Evolutionary conservation across 805 yeast genomes (phyloP).

Genomic region (Blastobotrys chiropterorum): DNA sequence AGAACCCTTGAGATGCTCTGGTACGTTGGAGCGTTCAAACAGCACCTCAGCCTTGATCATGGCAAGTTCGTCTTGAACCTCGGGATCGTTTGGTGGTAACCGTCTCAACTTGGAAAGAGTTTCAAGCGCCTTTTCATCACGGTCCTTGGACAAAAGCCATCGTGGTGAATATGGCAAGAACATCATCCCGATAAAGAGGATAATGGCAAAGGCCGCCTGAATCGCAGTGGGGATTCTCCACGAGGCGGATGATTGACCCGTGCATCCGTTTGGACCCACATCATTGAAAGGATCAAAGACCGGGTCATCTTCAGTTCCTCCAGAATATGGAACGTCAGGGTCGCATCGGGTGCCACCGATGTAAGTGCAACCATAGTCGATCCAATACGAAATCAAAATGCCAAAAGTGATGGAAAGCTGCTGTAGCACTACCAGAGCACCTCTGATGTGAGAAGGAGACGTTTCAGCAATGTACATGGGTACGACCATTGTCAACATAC

Average conservation of each 20-base stretch:
- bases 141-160: slow-evolving; percentile 22
- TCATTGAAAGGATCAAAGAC: slow-evolving; percentile 14
- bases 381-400: slow-evolving; percentile 3
- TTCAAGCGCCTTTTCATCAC: slow-evolving; percentile 28
- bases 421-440: slow-evolving; percentile 16
- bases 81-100: slow-evolving; percentile 5
- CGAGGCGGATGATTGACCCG: slow-evolving; percentile 17
- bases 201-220: slow-evolving; percentile 42
- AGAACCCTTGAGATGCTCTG: not conserved
- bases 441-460: slow-evolving; percentile 29
- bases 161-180: slow-evolving; percentile 49
- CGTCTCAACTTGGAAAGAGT: slow-evolving; percentile 21
- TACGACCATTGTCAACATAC: slow-evolving; percentile 44
- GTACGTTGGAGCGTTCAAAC: slow-evolving; percentile 36
- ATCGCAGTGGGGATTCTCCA: slow-evolving; percentile 42
- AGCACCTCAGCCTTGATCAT: slow-evolving; percentile 30
- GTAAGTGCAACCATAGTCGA: slow-evolving; percentile 5
- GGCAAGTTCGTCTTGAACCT: slow-evolving; percentile 37
- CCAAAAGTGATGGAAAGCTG: slow-evolving; percentile 6
- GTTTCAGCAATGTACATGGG: slow-evolving; percentile 49
- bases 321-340: slow-evolving; percentile 1
- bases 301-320: not conserved
- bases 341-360: slow-evolving; percentile 6
- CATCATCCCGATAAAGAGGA: slow-evolving; percentile 37
- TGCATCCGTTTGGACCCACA: slow-evolving; percentile 13